phyloP scores from a whole-genome alignment of 179 eudicot species.

The Spinacia oleracea region DNA sequence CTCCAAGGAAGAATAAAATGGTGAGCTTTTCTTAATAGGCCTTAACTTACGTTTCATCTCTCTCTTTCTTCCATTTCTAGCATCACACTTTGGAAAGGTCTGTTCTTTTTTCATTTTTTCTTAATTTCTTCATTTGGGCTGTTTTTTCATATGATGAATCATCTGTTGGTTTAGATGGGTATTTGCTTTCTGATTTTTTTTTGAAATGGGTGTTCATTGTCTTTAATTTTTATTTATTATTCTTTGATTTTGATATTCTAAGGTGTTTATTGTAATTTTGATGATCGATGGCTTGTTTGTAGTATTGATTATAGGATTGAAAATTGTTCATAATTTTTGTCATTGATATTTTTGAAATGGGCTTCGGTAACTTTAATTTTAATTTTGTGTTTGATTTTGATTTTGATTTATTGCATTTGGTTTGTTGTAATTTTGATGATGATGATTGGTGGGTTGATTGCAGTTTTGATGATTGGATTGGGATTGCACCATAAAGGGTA shows the following conservation, averaged over 20 bases:
- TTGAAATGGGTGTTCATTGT: neutral
- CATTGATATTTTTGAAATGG: conserved; percentile 3
- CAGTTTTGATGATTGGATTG: conserved; percentile 28
- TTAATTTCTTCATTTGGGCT: conserved; percentile 18
- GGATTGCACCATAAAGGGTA: conserved; percentile 17
- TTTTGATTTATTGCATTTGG: conserved; percentile 12
- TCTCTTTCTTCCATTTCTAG: conserved; percentile 28
- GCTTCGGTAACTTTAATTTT: neutral
- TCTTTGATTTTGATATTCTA: neutral
- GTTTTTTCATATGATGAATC: conserved; percentile 1
- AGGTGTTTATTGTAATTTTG: neutral
- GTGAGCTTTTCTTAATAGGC: neutral
- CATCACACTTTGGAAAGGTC: conserved; percentile 28
- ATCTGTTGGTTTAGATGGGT: conserved; percentile 20
- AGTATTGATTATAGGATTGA: conserved; percentile 25
- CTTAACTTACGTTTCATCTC: conserved; percentile 35
- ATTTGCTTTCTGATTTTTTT: neutral
- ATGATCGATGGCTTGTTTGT: neutral
- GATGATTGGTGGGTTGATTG: neutral
- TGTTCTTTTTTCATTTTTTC: conserved; percentile 8
- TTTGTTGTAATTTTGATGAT: conserved; percentile 7
- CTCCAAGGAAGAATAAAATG: conserved; percentile 12
- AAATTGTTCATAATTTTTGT: conserved; percentile 7
- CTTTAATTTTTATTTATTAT: neutral
- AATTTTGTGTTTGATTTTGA: neutral